Base-by-base conservation (phyloP, 2,329 filamentous ascomycete genomes). In the Paraphaeosphaeria minitans region DNA sequence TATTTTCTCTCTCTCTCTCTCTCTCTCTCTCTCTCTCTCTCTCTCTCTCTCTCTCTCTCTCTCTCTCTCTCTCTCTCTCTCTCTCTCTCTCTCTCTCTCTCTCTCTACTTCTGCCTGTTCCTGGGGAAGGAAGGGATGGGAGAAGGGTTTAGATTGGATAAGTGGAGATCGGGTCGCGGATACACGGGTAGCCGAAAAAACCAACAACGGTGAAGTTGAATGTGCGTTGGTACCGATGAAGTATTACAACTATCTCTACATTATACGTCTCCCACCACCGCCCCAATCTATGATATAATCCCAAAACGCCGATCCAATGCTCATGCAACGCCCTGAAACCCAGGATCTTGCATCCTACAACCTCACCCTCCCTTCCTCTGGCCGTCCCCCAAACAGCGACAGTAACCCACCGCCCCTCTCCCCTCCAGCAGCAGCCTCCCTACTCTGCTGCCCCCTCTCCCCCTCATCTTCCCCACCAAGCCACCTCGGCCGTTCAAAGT, bases 401-500 rank as follows among this genome's bases (percentile, higher is more conserved):
- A 67, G 53, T 42, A 70, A 70, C 37, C 66, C 68, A 21, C 59
- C 66, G 6, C 62, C 55, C 10, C 60, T 39, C 4, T 68, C 68
- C 1, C 35, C 57, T 1, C 59, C 61, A 4, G 52, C 47, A n/a
- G 53, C 59, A 12, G 43, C 29, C 12, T 27, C 60, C 6, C 59
- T 51, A 39, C 53, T 50, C 16, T 60, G 55, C 21, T 53, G 48
- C 31, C 62, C 61, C 6, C 54, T 37, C 14, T 54, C 56, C 4
- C 58, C 59, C 4, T 69, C 67, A 48, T 74, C 80, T 12, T 83
- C 83, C 53, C 85, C 84, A 24, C 91, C 89, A 63, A 97, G 80
- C 93, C 93, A 98, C 63, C 88, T 88, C 0, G 95, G 94, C 31
- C 89, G 84, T 53, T 93, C 47, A 39, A 77, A 69, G 1, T 56